Conservation (phyloP, 768 basidiomycete species). For the Leccinum fibrillosum region DNA sequence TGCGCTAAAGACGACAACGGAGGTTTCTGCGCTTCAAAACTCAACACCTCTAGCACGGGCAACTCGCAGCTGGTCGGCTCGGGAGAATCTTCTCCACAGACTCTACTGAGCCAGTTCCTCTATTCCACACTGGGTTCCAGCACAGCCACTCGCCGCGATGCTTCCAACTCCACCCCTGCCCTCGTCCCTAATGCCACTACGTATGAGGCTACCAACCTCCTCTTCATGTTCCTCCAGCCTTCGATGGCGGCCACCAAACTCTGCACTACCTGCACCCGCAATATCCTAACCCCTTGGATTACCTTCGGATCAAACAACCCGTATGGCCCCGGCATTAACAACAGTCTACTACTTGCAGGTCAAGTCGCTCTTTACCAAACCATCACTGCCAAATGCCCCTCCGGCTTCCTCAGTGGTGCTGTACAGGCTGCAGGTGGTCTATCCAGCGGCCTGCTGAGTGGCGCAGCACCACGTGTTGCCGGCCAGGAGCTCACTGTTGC, state of each 20-base stretch:
- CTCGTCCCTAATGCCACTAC: constrained; percentile 52
- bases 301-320: constrained; percentile 65
- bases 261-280: constrained; percentile 81
- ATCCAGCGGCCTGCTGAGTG: constrained; percentile 34
- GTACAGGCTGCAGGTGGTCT: constrained; percentile 68
- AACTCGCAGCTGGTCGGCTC: constrained; percentile 7
- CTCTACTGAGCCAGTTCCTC: constrained; percentile 25
- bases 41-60: constrained; percentile 30
- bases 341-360: constrained; percentile 60
- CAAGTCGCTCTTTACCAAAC: constrained; percentile 66
- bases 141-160: constrained; percentile 25
- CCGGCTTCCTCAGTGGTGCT: constrained; percentile 63
- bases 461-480: constrained; percentile 25
- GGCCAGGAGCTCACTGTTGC: constrained; percentile 27
- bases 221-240: constrained; percentile 76
- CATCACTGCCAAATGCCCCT: constrained; percentile 63
- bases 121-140: constrained; percentile 19
- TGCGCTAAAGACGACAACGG: constrained; percentile 75
- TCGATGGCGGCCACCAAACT: constrained; percentile 46
- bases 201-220: constrained; percentile 58
- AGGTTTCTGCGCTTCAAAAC: constrained; percentile 62
- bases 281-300: constrained; percentile 74
- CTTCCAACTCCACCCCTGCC: constrained; percentile 25
- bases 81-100: constrained; percentile 7
- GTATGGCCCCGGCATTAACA: constrained; percentile 71